Evolutionary conservation across 192 early-diverging fungal genomes (phyloP).

Genomic region (Mortierella claussenii): DNA sequence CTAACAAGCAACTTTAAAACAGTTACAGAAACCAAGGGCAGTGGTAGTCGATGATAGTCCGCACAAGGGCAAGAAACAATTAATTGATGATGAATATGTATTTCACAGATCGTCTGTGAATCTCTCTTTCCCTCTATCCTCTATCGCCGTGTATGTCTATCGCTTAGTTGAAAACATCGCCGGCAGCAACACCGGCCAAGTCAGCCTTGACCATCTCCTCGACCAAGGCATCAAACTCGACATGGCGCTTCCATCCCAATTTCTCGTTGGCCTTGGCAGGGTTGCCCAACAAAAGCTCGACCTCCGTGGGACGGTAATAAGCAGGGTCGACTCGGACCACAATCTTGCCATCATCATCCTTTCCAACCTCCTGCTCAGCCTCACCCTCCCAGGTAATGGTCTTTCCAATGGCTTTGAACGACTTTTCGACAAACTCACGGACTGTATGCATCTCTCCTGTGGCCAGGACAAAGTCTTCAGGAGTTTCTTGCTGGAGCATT

Average conservation of each 20-base stretch:
- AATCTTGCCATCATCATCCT: slow-evolving; percentile 61
- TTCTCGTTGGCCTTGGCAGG: slow-evolving; percentile 76
- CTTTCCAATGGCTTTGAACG: slow-evolving; percentile 70
- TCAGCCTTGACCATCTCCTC: slow-evolving; percentile 77
- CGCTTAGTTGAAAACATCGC: slow-evolving; percentile 43
- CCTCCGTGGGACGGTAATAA: slow-evolving; percentile 86
- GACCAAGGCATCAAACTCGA: slow-evolving; percentile 77
- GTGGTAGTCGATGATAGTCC: no score
- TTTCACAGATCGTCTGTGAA: no score
- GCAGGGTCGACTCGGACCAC: slow-evolving; percentile 73
- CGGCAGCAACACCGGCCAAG: slow-evolving; percentile 58
- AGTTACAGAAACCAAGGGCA: no score
- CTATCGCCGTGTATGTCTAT: no score
- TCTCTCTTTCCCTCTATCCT: neutral
- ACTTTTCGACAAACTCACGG: slow-evolving; percentile 78
- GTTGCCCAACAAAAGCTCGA: slow-evolving; percentile 78
- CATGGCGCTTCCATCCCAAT: slow-evolving; percentile 77
- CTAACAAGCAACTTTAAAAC: no score
- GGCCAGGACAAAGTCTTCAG: slow-evolving; percentile 81
- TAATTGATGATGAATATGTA: no score
- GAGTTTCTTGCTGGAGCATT: slow-evolving; percentile 80
- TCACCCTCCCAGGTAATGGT: slow-evolving; percentile 74
- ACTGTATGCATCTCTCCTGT: slow-evolving; percentile 88
- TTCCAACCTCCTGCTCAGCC: slow-evolving; percentile 69
- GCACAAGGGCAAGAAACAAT: no score